Percentiles rank a stretch among this genome's conserved stretches.
These are phyloP conservation scores for Chloranthus sessilifolius DNA, from an alignment of 164 flowering plant species.

Conservation along the genomic window DNA sequence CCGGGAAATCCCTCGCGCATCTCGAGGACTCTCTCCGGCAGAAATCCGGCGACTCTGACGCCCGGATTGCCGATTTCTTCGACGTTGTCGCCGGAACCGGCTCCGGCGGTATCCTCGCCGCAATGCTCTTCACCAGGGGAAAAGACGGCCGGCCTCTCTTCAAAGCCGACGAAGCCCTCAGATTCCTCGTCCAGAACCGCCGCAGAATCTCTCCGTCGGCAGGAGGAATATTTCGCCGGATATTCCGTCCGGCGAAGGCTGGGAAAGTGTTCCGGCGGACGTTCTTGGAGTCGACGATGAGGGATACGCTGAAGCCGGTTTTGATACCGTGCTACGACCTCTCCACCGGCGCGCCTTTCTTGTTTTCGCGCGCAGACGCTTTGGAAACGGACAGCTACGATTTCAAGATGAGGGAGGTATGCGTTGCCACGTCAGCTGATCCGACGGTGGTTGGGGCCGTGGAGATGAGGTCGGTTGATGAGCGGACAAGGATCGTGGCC, in stretches of 20 bases:
- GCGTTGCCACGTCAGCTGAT: constrained; percentile 46
- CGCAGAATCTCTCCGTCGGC: constrained; percentile 16
- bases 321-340: constrained; percentile 63
- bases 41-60: constrained; percentile 35
- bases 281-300: constrained; percentile 43
- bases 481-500: constrained; percentile 37
- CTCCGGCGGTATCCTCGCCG: constrained; percentile 50
- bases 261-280: constrained; percentile 23
- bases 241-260: constrained; percentile 11
- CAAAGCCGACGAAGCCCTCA: constrained; percentile 39
- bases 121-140: constrained; percentile 48
- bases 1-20: constrained; percentile 42
- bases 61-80: constrained; percentile 49
- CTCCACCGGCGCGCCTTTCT: constrained; percentile 41
- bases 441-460: constrained; percentile 24
- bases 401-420: constrained; percentile 52
- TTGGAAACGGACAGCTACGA: constrained; percentile 57
- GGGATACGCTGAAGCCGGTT: constrained; percentile 56
- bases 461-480: constrained; percentile 45
- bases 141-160: constrained; percentile 35
- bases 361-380: constrained; percentile 71
- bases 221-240: constrained; percentile 22
- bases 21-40: constrained; percentile 35
- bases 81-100: constrained; percentile 69
- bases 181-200: constrained; percentile 31